A percentile compares a stretch with the other conserved stretches of the same genome.
phyloP scores from a whole-genome alignment of 192 early-diverging fungal genomes.

The Gryganskiella cystojenkinii region DNA sequence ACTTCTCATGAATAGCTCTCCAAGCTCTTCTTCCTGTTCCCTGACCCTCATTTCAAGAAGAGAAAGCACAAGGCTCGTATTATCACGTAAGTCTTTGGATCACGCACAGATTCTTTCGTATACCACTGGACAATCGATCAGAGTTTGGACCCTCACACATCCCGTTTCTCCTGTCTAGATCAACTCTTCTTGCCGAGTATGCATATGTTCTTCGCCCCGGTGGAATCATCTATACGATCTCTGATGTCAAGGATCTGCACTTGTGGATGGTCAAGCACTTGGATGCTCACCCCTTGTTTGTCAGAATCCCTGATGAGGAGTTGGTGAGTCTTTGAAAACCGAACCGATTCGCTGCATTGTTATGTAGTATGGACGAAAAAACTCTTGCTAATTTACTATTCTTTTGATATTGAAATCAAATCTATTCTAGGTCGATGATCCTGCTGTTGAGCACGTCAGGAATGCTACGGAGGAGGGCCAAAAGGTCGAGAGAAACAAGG shows the following conservation, averaged over 20 bases:
- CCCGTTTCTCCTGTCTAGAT: constrained; percentile 14
- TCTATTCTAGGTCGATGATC: constrained; percentile 72
- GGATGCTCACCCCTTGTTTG: constrained; percentile 94
- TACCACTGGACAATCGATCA: too few relatives aligned
- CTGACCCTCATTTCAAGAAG: constrained; percentile 99
- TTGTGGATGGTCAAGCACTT: constrained; percentile 97
- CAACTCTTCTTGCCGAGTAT: constrained; percentile 88
- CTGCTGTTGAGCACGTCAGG: constrained; percentile 84
- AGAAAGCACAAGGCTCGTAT: constrained; percentile 99
- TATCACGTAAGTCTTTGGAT: constrained; percentile 77
- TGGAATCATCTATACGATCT: constrained; percentile 96
- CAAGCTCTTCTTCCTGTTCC: constrained; percentile 98
- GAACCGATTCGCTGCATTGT: too few relatives aligned
- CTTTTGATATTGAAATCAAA: background rate
- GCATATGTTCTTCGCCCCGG: constrained; percentile 92
- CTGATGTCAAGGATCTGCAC: constrained; percentile 92
- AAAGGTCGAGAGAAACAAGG: constrained; percentile 97
- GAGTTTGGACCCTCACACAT: background rate
- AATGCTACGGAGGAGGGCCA: constrained; percentile 97
- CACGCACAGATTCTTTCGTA: too few relatives aligned
- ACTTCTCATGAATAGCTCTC: constrained; percentile 70
- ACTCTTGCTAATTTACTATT: background rate
- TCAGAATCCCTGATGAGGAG: constrained; percentile 82
- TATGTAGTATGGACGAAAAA: too few relatives aligned
- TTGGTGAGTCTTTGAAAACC: constrained; percentile 54